Evolutionary conservation across 768 basidiomycete species (phyloP).

Genomic region (Pulveroboletus ravenelii): DNA sequence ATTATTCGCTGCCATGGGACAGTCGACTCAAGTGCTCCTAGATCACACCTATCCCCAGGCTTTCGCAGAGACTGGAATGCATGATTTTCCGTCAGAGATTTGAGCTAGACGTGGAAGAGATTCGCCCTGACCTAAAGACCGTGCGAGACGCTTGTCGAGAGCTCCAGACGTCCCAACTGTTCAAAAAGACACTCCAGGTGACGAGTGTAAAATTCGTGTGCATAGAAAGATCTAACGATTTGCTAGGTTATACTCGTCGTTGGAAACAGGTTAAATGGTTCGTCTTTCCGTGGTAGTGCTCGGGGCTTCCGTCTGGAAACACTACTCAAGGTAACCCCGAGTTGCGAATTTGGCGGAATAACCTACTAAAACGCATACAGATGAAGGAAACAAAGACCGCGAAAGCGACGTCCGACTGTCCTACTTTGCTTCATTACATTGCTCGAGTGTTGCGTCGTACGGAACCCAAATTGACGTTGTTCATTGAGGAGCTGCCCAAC

Average conservation of each 20-base stretch:
- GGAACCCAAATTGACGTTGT: conserved; percentile 61
- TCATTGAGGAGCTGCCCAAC: conserved; percentile 77
- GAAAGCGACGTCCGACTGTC: conserved; percentile 62
- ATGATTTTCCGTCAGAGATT: conserved; percentile 83
- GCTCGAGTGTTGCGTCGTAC: conserved; percentile 65
- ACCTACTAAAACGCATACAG: conserved; percentile 35
- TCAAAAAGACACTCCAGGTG: conserved; percentile 70
- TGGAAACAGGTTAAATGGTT: conserved; percentile 80
- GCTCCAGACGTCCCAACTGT: conserved; percentile 55
- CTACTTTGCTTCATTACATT: conserved; percentile 90
- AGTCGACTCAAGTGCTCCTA: conserved; percentile 27
- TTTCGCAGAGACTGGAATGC: conserved; percentile 67
- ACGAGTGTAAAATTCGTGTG: not conserved
- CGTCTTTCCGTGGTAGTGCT: conserved; percentile 80
- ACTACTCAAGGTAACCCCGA: conserved; percentile 64
- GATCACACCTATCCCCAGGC: conserved; percentile 76
- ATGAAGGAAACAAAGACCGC: conserved; percentile 80
- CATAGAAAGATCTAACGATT: not conserved
- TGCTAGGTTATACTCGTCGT: conserved; percentile 63
- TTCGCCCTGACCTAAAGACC: conserved; percentile 74
- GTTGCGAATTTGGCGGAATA: not conserved
- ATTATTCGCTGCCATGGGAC: not conserved
- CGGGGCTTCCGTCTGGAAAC: conserved; percentile 81
- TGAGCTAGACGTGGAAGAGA: conserved; percentile 78
- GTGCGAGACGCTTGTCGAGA: conserved; percentile 68